Base-by-base conservation (phyloP, 768 basidiomycete genomes). In the Mrakia blollopis region DNA sequence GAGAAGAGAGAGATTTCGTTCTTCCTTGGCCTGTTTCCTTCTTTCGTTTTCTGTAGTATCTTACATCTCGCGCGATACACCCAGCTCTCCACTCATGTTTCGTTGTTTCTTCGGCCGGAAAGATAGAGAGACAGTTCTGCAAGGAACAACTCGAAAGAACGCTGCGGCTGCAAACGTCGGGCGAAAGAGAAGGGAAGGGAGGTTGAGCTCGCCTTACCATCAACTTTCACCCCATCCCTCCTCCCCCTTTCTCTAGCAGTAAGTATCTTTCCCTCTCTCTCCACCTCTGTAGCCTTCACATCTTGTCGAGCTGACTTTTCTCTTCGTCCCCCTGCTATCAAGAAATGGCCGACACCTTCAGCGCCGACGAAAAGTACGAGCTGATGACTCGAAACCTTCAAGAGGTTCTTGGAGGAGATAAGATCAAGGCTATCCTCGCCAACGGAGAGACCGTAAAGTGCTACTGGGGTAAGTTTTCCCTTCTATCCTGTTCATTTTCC, bases 371-470 rank as follows among this genome's bases (percentile, higher is more conserved):
- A 72, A 81, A 85, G 82, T 95, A 88, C 85, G 87, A 91, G 35
- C 85, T 97, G 63, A 95, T 99, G 76, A 95, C 92, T 0, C 86
- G 95, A 70, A 85, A 91, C 80, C 83, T 98, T 41, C 89, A 92
- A 79, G 97, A 99, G 83, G 90, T 92, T 7, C 89, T 98, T 5
- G 92, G 94, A 32, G 92, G 87, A 2, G 94, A 96, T 61, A 84
- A 86, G 52, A 91, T 99, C 84, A 91, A 92, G 83, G 86, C 88
- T 47, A 90, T 94, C 76, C 86, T 98, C 32, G 86, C 87, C 10
- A 90, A 95, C 82, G 92, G 90, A 25, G 86, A 89, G 81, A 83
- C 89, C 21, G 89, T 90, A 21, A 93, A 91, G 83, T 89, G 89
- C 81, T 98, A 98, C 89, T 98, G 92, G 93, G 95, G 94, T 90